Base-by-base conservation (phyloP, 2,329 filamentous ascomycete genomes). In the Ramularia collo-cygni region DNA sequence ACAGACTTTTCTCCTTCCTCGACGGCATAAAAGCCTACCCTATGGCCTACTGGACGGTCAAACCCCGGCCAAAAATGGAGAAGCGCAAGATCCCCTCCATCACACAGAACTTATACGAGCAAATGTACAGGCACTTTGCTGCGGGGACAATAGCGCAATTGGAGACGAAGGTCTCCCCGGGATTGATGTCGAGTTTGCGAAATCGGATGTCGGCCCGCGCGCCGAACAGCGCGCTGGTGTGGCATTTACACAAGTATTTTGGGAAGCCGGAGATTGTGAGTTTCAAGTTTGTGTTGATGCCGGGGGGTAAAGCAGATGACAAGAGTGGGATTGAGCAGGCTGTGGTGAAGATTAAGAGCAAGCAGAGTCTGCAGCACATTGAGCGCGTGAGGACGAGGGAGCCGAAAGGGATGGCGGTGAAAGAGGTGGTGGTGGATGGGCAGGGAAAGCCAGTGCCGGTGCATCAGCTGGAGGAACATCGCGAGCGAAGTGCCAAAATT, bases 91-190 rank as follows among this genome's bases (percentile, higher is more conserved):
- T 67, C 28, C 61, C 64, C 13, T 37, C 49, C 8, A 56, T 65
- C 28, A 67, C 64, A 8, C 55, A 56, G 28, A 48, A 59, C 7
- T 56, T 73, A n/a, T 69, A 74, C 42, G 44, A 58, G 32, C 45
- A 55, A 17, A 68, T 74, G 64, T 74, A 72, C 52, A 61, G 51
- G 16, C 60, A 65, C 15, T 70, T 73, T 46, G 69, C 70, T 16
- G 50, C 47, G 53, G 71, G 66, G 51, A 61, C 57, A 18, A 42
- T 55, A 21, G 32, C 40, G 6, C 26, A 40, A n/a, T 35, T 59
- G 14, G 40, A 55, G 36, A 28, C 28, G 1, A 47, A 40, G 12
- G 17, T 58, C 13, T 50, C 36, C 37, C 38, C 52, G 10, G 56
- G 53, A 7, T 27, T 60, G 21, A 30, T 44, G 13, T 32, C 24